Evolutionary conservation across 2,329 filamentous ascomycete genomes (phyloP).

Genomic region (Penicillium sp.): DNA sequence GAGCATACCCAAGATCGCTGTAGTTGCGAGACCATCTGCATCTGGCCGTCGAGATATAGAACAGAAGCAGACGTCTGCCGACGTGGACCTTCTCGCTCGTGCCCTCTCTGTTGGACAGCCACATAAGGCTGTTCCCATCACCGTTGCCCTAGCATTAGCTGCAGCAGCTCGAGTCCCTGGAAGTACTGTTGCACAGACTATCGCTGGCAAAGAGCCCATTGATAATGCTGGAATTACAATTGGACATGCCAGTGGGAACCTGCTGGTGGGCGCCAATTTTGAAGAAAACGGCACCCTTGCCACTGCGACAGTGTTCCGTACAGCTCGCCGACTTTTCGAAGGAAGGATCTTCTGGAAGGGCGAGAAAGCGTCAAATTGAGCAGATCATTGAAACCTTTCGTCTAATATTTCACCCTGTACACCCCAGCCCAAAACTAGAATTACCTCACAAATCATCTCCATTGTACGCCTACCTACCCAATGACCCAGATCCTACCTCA

Average conservation of each 20-base stretch:
- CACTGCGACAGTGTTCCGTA: conserved; percentile 47
- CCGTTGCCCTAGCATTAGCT: conserved; percentile 52
- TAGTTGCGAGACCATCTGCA: conserved; percentile 44
- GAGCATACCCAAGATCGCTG: conserved; percentile 61
- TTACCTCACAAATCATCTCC: neutral
- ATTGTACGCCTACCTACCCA: neutral
- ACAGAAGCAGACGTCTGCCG: conserved; percentile 32
- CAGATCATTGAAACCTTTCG: neutral
- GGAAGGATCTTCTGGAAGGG: conserved; percentile 45
- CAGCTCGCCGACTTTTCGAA: conserved; percentile 50
- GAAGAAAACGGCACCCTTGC: conserved; percentile 33
- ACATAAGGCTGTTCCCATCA: conserved; percentile 57
- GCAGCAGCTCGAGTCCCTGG: conserved; percentile 49
- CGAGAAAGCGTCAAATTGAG: neutral
- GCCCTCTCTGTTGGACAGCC: conserved; percentile 57
- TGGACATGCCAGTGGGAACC: conserved; percentile 49
- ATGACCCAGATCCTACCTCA: neutral
- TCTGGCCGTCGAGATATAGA: conserved; percentile 7
- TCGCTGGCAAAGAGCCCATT: conserved; percentile 22
- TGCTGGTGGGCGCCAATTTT: conserved; percentile 45
- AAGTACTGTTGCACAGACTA: conserved; percentile 37
- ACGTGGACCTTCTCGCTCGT: conserved; percentile 45
- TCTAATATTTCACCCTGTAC: neutral
- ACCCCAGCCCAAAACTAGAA: neutral
- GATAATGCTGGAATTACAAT: conserved; percentile 39